Evolutionary conservation across 1,284 basidiomycete genomes (phyloP).

Genomic region (Trametes polyzona): DNA sequence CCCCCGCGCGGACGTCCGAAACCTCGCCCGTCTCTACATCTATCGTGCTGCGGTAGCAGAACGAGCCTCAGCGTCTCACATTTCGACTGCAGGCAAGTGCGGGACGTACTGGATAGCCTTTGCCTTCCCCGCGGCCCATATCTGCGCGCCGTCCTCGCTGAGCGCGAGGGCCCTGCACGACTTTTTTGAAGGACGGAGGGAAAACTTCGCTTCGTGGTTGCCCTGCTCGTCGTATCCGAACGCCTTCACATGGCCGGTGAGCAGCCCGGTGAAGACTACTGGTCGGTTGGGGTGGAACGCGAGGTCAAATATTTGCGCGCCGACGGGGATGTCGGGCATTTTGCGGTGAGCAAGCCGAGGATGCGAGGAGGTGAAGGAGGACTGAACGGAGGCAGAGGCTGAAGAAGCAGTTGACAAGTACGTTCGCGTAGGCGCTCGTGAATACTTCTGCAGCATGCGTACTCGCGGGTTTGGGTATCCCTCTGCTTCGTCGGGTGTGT

Average conservation of each 20-base stretch:
- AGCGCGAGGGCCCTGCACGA: constrained; percentile 78
- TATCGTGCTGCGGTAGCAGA: constrained; percentile 53
- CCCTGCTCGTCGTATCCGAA: constrained; percentile 77
- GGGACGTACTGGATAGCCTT: constrained; percentile 75
- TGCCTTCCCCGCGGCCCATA: constrained; percentile 87
- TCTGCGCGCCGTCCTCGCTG: constrained; percentile 61
- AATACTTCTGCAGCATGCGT: no score
- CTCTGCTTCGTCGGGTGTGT: no score
- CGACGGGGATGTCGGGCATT: constrained; percentile 77
- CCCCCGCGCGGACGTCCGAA: constrained; percentile 63
- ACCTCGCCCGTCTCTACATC: constrained; percentile 70
- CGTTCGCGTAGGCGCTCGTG: no score
- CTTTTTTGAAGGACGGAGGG: constrained; percentile 67
- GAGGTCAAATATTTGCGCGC: constrained; percentile 87
- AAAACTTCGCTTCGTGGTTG: constrained; percentile 53
- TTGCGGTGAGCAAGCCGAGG: no score
- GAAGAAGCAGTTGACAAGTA: no score
- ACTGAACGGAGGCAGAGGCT: no score
- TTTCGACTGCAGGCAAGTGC: no score
- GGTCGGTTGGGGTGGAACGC: constrained; percentile 79
- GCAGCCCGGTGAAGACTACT: constrained; percentile 76
- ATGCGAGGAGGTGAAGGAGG: neutral
- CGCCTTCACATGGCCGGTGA: constrained; percentile 84
- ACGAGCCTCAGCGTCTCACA: neutral
- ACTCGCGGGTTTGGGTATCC: no score